phyloP scores from a whole-genome alignment of 129 eudicot species.

The Escallonia herrerae region DNA sequence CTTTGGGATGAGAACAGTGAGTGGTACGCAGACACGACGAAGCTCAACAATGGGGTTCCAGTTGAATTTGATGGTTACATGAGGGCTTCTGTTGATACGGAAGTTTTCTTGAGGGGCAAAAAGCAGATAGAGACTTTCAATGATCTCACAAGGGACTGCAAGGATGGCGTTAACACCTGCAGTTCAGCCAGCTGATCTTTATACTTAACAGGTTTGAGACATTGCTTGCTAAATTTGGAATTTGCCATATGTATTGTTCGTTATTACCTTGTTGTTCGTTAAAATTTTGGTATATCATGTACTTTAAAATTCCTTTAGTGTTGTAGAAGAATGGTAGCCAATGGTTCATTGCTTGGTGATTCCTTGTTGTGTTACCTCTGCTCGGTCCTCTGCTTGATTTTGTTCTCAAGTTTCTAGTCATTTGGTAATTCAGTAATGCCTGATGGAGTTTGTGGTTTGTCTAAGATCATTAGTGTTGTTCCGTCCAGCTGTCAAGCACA shows the following conservation, averaged over 20 bases:
- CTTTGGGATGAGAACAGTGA: conserved; percentile 55
- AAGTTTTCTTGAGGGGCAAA: conserved; percentile 92
- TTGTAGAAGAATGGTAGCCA: neutral
- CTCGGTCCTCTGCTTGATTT: neutral
- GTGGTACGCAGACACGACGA: conserved; percentile 66
- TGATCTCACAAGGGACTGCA: conserved; percentile 83
- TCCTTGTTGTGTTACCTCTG: neutral
- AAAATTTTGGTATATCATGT: neutral
- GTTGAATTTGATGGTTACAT: conserved; percentile 97
- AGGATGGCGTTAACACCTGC: conserved; percentile 61
- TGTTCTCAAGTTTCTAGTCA: neutral
- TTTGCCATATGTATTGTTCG: conserved; percentile 1
- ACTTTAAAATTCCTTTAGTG: conserved; percentile 1
- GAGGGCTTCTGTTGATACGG: conserved; percentile 86
- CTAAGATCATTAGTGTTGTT: neutral
- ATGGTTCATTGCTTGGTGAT: neutral
- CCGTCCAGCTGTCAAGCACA: too few species aligned
- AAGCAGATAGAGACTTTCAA: conserved; percentile 89
- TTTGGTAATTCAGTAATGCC: neutral
- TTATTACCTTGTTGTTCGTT: neutral
- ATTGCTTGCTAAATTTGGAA: conserved; percentile 4
- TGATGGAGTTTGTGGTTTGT: too few species aligned
- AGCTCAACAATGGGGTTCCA: conserved; percentile 70
- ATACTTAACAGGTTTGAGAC: conserved; percentile 4
- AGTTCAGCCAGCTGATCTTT: conserved; percentile 8